Conservation (phyloP, 345 rosid genomes). For the Linum usitatissimum region DNA sequence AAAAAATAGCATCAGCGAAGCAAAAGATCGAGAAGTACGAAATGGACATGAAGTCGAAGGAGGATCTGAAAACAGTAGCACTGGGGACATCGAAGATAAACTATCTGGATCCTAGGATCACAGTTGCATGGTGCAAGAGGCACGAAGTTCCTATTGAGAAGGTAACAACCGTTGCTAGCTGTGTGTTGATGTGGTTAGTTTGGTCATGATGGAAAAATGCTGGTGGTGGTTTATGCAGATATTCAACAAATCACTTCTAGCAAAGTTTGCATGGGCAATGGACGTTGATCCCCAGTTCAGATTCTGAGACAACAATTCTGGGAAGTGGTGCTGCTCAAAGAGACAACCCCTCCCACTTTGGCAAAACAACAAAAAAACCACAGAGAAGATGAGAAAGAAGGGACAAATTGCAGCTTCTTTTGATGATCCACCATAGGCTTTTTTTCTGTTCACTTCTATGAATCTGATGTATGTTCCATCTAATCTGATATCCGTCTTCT, state of each 20-base stretch:
- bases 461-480: too few species aligned
- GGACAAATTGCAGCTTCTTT: slow-evolving; percentile 4
- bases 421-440: background rate
- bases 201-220: background rate
- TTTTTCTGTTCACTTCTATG: too few species aligned
- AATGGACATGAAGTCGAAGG: slow-evolving; percentile 57
- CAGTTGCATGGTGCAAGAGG: slow-evolving; percentile 98
- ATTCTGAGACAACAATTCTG: slow-evolving; percentile 37
- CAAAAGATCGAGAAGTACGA: slow-evolving; percentile 70
- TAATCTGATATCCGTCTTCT: too few species aligned
- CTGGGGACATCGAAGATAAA: slow-evolving; percentile 93
- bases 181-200: too few species aligned
- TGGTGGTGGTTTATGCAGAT: slow-evolving; percentile 36
- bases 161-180: slow-evolving; percentile 28
- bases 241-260: slow-evolving; percentile 85
- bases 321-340: background rate
- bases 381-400: background rate
- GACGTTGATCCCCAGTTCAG: slow-evolving; percentile 86
- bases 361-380: background rate
- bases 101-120: slow-evolving; percentile 93
- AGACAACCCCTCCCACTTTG: background rate
- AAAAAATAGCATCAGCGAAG: slow-evolving; percentile 52
- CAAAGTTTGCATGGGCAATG: slow-evolving; percentile 94
- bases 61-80: slow-evolving; percentile 88
- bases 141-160: slow-evolving; percentile 96